Evolutionary conservation across 2,329 filamentous ascomycete species (phyloP).

Genomic region (Ophiocordyceps sinensis): DNA sequence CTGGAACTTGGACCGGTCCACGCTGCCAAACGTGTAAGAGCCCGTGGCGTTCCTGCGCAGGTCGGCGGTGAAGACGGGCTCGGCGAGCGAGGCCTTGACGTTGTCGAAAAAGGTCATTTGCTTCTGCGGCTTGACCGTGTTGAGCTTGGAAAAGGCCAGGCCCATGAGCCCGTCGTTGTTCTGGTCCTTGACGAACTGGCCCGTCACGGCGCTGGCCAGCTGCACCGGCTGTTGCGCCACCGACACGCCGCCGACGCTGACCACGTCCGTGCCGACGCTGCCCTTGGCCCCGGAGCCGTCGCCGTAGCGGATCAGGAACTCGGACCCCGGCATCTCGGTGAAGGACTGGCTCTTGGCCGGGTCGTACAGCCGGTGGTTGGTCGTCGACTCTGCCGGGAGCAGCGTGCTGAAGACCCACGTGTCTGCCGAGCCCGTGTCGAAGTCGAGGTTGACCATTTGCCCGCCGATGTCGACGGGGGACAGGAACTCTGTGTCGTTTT

Average conservation of each 20-base stretch:
- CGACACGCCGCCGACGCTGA: conserved; percentile 50
- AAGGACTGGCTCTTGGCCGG: conserved; percentile 20
- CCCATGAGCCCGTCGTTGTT: conserved; percentile 55
- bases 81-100: conserved; percentile 40
- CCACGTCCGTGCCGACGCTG: conserved; percentile 51
- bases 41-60: conserved; percentile 44
- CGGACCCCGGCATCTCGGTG: conserved; percentile 23
- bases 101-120: conserved; percentile 68
- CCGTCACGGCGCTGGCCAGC: conserved; percentile 44
- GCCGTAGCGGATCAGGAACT: conserved; percentile 54
- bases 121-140: conserved; percentile 44
- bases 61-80: conserved; percentile 56
- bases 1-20: conserved; percentile 47
- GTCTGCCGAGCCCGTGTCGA: conserved; percentile 65
- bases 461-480: conserved; percentile 55
- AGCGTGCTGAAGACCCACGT: conserved; percentile 59
- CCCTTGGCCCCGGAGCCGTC: conserved; percentile 50
- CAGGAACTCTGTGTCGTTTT: conserved; percentile 51
- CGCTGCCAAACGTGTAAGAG: conserved; percentile 55
- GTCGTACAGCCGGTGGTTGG: conserved; percentile 28
- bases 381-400: conserved; percentile 27
- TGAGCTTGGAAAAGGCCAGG: conserved; percentile 50
- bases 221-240: conserved; percentile 49
- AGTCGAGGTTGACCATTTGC: conserved; percentile 53
- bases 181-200: conserved; percentile 43